phyloP scores from a whole-genome alignment of 1,284 basidiomycete species.

The Anthracocystis setariae region DNA sequence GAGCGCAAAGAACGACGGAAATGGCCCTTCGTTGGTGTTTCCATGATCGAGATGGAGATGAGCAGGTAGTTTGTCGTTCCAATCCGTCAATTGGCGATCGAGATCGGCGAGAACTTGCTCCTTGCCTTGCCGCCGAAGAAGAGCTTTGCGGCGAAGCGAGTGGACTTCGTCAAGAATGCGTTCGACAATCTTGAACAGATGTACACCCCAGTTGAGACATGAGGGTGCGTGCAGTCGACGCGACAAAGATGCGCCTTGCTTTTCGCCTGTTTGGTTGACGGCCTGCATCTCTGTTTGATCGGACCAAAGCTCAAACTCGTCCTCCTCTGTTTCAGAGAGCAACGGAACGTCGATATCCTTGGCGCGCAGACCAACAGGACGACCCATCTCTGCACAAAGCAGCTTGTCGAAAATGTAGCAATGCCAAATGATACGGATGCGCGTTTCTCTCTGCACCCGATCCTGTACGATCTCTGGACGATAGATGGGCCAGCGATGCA shows the following conservation, averaged over 20 bases:
- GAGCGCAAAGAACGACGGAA: constrained; percentile 55
- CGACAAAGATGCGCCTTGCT: not conserved
- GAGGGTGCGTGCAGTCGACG: constrained; percentile 52
- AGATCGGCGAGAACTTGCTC: constrained; percentile 49
- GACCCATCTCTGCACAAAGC: constrained; percentile 69
- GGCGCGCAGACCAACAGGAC: constrained; percentile 68
- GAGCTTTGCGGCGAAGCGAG: constrained; percentile 57
- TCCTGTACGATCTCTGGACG: constrained; percentile 53
- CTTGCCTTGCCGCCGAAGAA: constrained; percentile 51
- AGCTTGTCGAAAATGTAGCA: constrained; percentile 70
- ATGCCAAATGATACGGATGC: constrained; percentile 69
- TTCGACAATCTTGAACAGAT: constrained; percentile 60
- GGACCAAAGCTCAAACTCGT: constrained; percentile 69
- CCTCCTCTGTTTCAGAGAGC: constrained; percentile 68
- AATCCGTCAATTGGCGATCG: constrained; percentile 52
- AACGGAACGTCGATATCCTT: constrained; percentile 68
- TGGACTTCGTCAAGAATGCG: constrained; percentile 57
- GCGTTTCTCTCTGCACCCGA: constrained; percentile 63
- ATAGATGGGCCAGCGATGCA: constrained; percentile 66
- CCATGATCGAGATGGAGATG: constrained; percentile 47
- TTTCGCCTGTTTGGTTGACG: not conserved
- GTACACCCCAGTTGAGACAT: constrained; percentile 56
- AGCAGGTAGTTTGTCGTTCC: constrained; percentile 48
- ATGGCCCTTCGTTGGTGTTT: constrained; percentile 39
- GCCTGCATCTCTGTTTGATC: constrained; percentile 52